Evolutionary conservation across 2,329 filamentous ascomycete species (phyloP).

Genomic region (Fusarium chuoi): DNA sequence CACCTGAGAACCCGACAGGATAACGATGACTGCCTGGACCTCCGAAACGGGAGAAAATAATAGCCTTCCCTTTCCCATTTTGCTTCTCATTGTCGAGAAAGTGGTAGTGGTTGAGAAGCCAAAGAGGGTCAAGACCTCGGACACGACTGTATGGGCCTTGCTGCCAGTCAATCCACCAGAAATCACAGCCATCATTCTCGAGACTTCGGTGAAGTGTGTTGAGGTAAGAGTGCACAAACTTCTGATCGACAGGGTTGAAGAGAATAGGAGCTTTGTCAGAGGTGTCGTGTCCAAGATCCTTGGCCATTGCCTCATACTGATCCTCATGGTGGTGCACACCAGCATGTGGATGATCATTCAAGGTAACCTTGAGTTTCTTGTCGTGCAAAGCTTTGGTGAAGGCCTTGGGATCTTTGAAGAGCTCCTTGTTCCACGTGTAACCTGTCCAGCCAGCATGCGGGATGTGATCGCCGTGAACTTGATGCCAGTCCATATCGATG

Average conservation of each 20-base stretch:
- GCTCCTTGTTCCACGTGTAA: slow-evolving; percentile 69
- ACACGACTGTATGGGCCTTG: slow-evolving; percentile 65
- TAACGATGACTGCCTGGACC: slow-evolving; percentile 72
- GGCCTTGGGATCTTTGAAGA: slow-evolving; percentile 60
- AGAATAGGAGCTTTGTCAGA: slow-evolving; percentile 59
- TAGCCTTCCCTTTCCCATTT: slow-evolving; percentile 49
- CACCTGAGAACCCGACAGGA: slow-evolving; percentile 72
- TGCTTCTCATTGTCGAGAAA: slow-evolving; percentile 60
- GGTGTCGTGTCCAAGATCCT: slow-evolving; percentile 62
- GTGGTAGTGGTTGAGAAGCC: slow-evolving; percentile 73
- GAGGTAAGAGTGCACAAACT: slow-evolving; percentile 68
- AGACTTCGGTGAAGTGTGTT: slow-evolving; percentile 65
- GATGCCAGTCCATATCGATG: slow-evolving; percentile 75
- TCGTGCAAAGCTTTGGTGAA: slow-evolving; percentile 64
- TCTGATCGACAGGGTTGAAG: slow-evolving; percentile 65
- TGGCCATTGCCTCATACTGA: slow-evolving; percentile 64
- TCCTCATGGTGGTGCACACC: slow-evolving; percentile 68
- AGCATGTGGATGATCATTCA: slow-evolving; percentile 72
- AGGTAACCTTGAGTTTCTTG: slow-evolving; percentile 62
- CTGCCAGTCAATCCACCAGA: slow-evolving; percentile 78
- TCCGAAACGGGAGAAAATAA: slow-evolving; percentile 71
- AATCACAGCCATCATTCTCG: slow-evolving; percentile 67
- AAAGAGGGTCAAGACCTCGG: slow-evolving; percentile 69
- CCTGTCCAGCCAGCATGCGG: slow-evolving; percentile 59
- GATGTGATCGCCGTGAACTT: slow-evolving; percentile 59